Evolutionary conservation across 2,329 filamentous ascomycete genomes (phyloP), one percentile per base, ranked within the genome.

Genomic region (Fusarium nodosum): DNA sequence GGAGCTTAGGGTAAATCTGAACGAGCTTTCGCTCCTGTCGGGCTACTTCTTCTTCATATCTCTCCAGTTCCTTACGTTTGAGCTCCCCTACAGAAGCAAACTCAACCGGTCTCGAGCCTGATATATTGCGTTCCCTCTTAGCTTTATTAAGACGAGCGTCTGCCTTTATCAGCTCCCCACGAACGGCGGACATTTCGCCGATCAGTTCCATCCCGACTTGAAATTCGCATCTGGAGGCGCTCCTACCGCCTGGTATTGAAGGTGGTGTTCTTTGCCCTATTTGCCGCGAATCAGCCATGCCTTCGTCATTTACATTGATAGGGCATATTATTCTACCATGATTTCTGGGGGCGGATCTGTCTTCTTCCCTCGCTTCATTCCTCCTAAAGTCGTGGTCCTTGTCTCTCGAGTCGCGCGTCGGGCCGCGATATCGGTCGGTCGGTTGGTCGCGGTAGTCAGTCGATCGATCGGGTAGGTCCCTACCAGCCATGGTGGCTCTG

Each of bases 401-500:
- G 31, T 52, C 44, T 51, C 12, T 56, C 12, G 38, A 45, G 20
- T 69, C 60, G 8, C 38, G 44, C 6, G 56, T 56, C 10, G 65
- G 55, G 41, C 48, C 47, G 26, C 31, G 60, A 30, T 56, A 61
- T 52, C 60, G 59, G 22, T 60, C 54, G 34, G 61, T 55, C 33
- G 55, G 56, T 42, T 41, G 63, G 39, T 67, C 64, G 41, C 66
- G 55, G 33, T 68, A 64, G 36, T 64, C 58, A 31, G 44, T 28
- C 12, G 60, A 28, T 46, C 63, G 48, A 20, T 52, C 50, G 22
- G 61, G 65, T 42, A 64, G 56, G 22, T 62, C 69, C 65, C 66
- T 71, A 53, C 66, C 61, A 51, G 64, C 66, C 72, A 74, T 74
- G 22, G 46, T 56, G 67, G 69, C 69, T 66, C 63, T 62, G 50